phyloP scores from a whole-genome alignment of 78 protist genomes.

The Paratrimastix pyriformis region DNA sequence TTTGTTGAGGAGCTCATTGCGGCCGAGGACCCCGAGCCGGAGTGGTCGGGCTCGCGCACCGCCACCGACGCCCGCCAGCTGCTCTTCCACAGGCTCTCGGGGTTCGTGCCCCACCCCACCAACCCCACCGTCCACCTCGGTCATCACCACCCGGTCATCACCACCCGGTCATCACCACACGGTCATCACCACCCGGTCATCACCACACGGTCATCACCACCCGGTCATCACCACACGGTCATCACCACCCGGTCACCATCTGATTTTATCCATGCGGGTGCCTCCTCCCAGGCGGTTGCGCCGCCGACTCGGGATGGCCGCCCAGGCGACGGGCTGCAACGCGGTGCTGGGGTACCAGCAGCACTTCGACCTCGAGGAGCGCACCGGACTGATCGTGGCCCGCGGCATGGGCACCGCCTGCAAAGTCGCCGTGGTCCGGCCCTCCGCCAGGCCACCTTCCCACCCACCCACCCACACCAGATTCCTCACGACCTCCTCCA shows the following conservation, averaged over 20 bases:
- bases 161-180: neutral
- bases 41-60: constrained; percentile 57
- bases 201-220: neutral
- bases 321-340: constrained; percentile 59
- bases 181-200: neutral
- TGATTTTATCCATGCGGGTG: neutral
- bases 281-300: constrained; percentile 20
- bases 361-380: constrained; percentile 70
- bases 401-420: constrained; percentile 80
- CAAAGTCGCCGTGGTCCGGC: neutral
- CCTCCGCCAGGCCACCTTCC: no score
- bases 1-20: constrained; percentile 68
- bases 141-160: neutral
- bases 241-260: neutral
- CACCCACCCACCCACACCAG: no score
- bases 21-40: constrained; percentile 81
- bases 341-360: constrained; percentile 73
- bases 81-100: constrained; percentile 43
- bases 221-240: neutral
- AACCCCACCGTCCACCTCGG: no score
- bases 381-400: constrained; percentile 61
- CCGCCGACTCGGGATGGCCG: constrained; percentile 65
- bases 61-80: constrained; percentile 71
- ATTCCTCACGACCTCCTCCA: no score
- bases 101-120: constrained; percentile 38